phyloP scores from a whole-genome alignment of 805 yeast species.

The Sugiyamaella marilandica region DNA sequence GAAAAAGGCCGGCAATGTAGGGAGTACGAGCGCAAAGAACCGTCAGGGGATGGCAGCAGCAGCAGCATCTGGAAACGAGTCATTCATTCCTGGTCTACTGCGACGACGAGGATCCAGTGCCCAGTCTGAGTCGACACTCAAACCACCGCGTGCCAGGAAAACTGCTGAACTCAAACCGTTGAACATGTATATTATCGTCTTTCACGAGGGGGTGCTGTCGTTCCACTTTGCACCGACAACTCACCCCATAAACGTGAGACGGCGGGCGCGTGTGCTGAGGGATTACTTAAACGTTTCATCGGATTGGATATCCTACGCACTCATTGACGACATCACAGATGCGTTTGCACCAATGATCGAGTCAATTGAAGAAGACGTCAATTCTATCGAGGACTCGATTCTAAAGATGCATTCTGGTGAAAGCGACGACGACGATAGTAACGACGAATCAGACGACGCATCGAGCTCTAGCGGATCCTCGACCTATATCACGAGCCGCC shows the following conservation, averaged over 20 bases:
- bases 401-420: constrained; percentile 75
- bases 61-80: background rate
- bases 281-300: constrained; percentile 88
- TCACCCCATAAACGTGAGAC: constrained; percentile 91
- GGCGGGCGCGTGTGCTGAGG: constrained; percentile 80
- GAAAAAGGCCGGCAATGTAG: background rate
- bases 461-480: constrained; percentile 29
- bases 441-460: constrained; percentile 26
- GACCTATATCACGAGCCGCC: constrained; percentile 37
- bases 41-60: background rate
- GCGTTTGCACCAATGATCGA: constrained; percentile 97
- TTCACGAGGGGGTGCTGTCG: constrained; percentile 83
- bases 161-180: constrained; percentile 58
- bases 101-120: constrained; percentile 3
- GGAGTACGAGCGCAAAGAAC: background rate
- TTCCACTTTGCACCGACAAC: constrained; percentile 95
- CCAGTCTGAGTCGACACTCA: constrained; percentile 5
- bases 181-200: constrained; percentile 89
- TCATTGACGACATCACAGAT: constrained; percentile 95
- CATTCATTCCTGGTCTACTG: background rate
- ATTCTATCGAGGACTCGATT: constrained; percentile 89
- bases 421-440: constrained; percentile 38
- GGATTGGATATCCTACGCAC: constrained; percentile 96
- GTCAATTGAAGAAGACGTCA: constrained; percentile 89
- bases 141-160: background rate